A percentile compares a stretch with the other conserved stretches of the same genome.
phyloP scores from a whole-genome alignment of 2,329 filamentous ascomycete genomes.

The Dothiorella sarmentorum region DNA sequence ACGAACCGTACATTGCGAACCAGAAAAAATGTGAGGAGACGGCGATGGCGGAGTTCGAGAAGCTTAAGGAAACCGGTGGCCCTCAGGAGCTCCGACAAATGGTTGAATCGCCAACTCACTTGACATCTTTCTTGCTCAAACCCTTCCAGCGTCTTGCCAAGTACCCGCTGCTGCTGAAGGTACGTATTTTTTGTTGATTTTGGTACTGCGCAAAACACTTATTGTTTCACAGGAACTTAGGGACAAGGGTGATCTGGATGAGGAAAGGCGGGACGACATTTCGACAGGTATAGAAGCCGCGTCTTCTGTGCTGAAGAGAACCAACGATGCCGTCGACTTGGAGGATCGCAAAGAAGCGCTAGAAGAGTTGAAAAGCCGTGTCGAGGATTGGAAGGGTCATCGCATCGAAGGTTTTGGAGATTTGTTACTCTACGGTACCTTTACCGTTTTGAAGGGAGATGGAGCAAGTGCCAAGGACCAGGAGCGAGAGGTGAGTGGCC shows the following conservation, averaged over 20 bases:
- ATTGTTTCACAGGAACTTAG: conserved; percentile 63
- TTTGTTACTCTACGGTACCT: conserved; percentile 81
- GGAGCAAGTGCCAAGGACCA: conserved; percentile 75
- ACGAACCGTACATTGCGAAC: conserved; percentile 96
- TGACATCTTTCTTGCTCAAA: conserved; percentile 91
- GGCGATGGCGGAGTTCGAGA: conserved; percentile 83
- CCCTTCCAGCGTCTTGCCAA: conserved; percentile 95
- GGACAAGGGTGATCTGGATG: conserved; percentile 75
- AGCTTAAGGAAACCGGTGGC: conserved; percentile 71
- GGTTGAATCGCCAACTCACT: conserved; percentile 78
- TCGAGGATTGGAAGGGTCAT: conserved; percentile 97
- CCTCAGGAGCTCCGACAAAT: conserved; percentile 62
- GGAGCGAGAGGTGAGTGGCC: conserved; percentile 73
- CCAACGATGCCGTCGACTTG: conserved; percentile 86
- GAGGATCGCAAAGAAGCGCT: conserved; percentile 81
- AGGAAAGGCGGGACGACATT: conserved; percentile 68
- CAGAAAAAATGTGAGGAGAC: conserved; percentile 84
- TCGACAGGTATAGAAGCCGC: conserved; percentile 74
- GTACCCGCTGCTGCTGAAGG: conserved; percentile 85
- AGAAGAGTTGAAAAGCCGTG: conserved; percentile 73
- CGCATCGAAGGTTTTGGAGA: conserved; percentile 88
- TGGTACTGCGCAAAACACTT: not conserved
- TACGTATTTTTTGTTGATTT: conserved; percentile 39
- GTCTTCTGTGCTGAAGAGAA: conserved; percentile 74
- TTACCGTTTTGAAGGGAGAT: conserved; percentile 79